Conservation (phyloP, 1,139 yeast species). For the Yamadazyma jaroonii region DNA sequence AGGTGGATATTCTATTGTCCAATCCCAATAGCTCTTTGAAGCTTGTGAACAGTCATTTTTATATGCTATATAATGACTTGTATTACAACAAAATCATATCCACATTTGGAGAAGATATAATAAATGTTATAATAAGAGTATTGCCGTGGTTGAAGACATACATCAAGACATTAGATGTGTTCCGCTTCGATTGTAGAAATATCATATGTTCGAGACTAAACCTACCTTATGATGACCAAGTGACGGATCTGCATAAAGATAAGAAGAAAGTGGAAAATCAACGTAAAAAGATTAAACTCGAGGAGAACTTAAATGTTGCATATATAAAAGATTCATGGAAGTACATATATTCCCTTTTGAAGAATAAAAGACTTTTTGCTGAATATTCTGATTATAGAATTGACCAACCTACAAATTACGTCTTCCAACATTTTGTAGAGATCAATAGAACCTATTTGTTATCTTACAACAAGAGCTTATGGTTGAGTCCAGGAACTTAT, state of each 20-base stretch:
- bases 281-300: not conserved
- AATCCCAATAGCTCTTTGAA: constrained; percentile 45
- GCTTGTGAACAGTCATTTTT: constrained; percentile 40
- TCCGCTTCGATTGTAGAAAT: constrained; percentile 33
- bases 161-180: constrained; percentile 47
- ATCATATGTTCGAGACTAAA: constrained; percentile 31
- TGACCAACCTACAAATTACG: constrained; percentile 48
- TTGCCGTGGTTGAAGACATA: constrained; percentile 43
- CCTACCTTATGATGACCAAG: constrained; percentile 17
- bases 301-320: constrained; percentile 20
- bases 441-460: constrained; percentile 49
- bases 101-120: constrained; percentile 42
- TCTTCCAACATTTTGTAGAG: constrained; percentile 44
- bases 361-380: constrained; percentile 52
- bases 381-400: constrained; percentile 50
- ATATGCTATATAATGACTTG: constrained; percentile 48
- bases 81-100: constrained; percentile 41
- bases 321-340: constrained; percentile 55
- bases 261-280: not conserved
- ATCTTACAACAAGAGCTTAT: constrained; percentile 43
- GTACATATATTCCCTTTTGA: constrained; percentile 47
- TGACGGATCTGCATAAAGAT: not conserved
- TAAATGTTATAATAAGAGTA: constrained; percentile 25
- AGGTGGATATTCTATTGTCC: constrained; percentile 35
- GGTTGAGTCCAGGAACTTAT: constrained; percentile 53